These are phyloP conservation scores for Dillenia suffruticosa DNA, from an alignment of 164 flowering plant genomes.

Conservation along the genomic window DNA sequence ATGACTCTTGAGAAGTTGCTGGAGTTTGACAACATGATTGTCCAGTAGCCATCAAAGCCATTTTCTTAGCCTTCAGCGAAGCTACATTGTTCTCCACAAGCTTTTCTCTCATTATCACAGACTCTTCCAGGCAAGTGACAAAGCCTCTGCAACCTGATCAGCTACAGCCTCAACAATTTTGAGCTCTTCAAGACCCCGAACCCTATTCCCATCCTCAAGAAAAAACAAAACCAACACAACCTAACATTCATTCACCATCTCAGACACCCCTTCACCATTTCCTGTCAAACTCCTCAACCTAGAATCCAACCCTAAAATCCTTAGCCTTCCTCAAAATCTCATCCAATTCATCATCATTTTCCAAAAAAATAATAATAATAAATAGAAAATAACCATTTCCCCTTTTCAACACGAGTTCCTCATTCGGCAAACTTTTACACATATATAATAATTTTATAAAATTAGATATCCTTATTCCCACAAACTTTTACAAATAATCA, in stretches of 20 bases:
- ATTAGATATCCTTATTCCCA: no score
- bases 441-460: no score
- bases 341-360: slow-evolving; percentile 12
- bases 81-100: slow-evolving; percentile 48
- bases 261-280: slow-evolving; percentile 17
- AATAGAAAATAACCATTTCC: background rate
- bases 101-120: slow-evolving; percentile 45
- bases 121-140: slow-evolving; percentile 80
- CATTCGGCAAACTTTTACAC: slow-evolving; percentile 6
- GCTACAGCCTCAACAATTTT: slow-evolving; percentile 28
- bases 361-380: background rate
- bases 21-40: slow-evolving; percentile 47
- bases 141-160: slow-evolving; percentile 57
- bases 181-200: slow-evolving; percentile 20
- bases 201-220: slow-evolving; percentile 11
- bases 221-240: slow-evolving; percentile 30
- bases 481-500: no score
- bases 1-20: slow-evolving; percentile 47
- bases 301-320: slow-evolving; percentile 13
- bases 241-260: slow-evolving; percentile 16
- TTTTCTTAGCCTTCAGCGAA: slow-evolving; percentile 36
- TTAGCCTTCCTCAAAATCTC: slow-evolving; percentile 10
- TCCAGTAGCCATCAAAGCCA: slow-evolving; percentile 54
- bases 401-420: slow-evolving; percentile 11
- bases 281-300: slow-evolving; percentile 9